A percentile compares a stretch with the other conserved stretches of the same genome.
phyloP scores from a whole-genome alignment of 192 early-diverging fungal genomes.

The Spinellus fusiger region DNA sequence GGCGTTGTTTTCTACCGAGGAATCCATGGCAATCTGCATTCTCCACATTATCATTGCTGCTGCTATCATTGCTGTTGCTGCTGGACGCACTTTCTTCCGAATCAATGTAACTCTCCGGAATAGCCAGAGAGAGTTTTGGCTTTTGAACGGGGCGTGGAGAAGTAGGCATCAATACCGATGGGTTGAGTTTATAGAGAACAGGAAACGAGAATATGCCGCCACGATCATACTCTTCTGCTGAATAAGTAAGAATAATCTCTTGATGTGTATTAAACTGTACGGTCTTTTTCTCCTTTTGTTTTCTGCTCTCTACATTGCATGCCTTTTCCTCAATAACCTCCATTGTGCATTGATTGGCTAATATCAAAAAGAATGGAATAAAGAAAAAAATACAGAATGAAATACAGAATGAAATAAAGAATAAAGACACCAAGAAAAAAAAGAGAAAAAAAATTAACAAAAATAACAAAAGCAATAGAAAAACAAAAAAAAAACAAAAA shows the following conservation, averaged over 20 bases:
- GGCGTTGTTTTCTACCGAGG: constrained; percentile 13
- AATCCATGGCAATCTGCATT: no score
- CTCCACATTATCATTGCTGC: no score
- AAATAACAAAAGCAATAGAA: background rate
- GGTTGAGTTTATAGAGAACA: constrained; percentile 20
- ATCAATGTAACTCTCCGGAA: background rate
- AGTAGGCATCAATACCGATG: background rate
- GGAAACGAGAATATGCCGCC: constrained; percentile 14
- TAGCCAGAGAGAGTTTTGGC: constrained; percentile 4
- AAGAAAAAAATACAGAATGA: background rate
- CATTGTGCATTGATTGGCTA: no score
- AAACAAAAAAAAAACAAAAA: background rate
- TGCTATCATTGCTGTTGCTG: background rate
- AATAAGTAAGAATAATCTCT: constrained; percentile 18
- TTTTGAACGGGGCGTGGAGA: background rate
- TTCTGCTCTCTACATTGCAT: no score
- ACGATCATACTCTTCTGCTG: constrained; percentile 22
- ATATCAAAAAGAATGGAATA: background rate
- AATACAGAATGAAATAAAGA: background rate
- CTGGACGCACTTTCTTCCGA: constrained; percentile 8
- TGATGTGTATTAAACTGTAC: constrained; percentile 15
- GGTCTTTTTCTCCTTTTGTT: constrained; percentile 9
- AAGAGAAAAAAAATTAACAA: background rate
- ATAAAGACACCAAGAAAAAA: background rate
- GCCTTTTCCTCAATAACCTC: no score